These are phyloP conservation scores for Aspergillus oerlinghausenensis DNA, from an alignment of 2,329 filamentous ascomycete genomes.

Conservation along the genomic window DNA sequence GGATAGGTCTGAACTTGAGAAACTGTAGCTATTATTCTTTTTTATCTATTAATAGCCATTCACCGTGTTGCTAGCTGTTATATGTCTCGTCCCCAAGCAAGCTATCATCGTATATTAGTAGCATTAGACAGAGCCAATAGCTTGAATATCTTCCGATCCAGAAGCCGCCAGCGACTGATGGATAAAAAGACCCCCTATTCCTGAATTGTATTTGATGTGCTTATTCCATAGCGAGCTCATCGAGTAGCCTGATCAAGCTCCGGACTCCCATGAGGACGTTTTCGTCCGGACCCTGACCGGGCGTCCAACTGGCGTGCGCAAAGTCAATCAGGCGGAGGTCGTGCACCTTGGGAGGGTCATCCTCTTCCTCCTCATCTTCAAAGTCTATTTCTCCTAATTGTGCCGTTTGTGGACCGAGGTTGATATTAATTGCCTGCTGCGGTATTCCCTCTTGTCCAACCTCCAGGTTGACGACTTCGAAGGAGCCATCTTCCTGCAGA, in stretches of 20 bases:
- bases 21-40: background rate
- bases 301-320: conserved; percentile 82
- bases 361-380: conserved; percentile 54
- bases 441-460: conserved; percentile 24
- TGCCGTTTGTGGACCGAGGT: conserved; percentile 32
- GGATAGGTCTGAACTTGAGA: background rate
- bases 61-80: background rate
- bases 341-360: conserved; percentile 61
- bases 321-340: conserved; percentile 92
- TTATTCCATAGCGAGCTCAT: conserved; percentile 50
- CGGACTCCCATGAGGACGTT: conserved; percentile 72
- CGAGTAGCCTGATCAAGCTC: conserved; percentile 67
- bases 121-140: background rate
- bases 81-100: background rate
- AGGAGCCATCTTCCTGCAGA: conserved; percentile 24
- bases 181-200: conserved; percentile 6
- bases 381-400: conserved; percentile 46
- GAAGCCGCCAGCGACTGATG: conserved; percentile 25
- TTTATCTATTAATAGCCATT: background rate
- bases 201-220: conserved; percentile 2
- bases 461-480: conserved; percentile 29
- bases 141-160: background rate
- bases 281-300: conserved; percentile 78
- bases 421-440: conserved; percentile 32
- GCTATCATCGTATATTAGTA: background rate